phyloP scores from a whole-genome alignment of 352 stramenopile genomes.

The Aphanomyces invadans region DNA sequence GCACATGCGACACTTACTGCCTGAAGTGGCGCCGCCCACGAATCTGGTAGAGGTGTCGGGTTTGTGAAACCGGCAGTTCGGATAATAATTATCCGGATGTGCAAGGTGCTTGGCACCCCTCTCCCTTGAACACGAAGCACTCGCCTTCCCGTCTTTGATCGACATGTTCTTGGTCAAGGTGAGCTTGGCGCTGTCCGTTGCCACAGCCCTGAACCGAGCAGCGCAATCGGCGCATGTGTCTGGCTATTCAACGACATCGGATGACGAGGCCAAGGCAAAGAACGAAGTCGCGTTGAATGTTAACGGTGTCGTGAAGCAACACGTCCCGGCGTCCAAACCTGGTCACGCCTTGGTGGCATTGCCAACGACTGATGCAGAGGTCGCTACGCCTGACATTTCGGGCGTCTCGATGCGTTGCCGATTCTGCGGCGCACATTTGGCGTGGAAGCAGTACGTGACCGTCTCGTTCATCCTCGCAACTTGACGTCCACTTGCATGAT shows the following conservation, averaged over 20 bases:
- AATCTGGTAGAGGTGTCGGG: too few relatives aligned
- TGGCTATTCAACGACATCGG: neutral
- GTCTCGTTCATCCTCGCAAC: neutral
- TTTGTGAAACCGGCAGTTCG: neutral
- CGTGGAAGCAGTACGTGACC: conserved; percentile 47
- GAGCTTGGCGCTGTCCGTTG: neutral
- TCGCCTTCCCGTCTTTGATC: neutral
- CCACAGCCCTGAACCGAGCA: neutral
- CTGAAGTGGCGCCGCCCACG: too few relatives aligned
- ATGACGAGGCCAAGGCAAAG: neutral
- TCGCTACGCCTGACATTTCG: conserved; percentile 3
- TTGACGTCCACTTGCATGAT: conserved; percentile 7
- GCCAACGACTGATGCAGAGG: conserved; percentile 15
- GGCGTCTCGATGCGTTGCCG: conserved; percentile 59
- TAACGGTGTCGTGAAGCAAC: neutral
- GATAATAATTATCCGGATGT: conserved; percentile 4
- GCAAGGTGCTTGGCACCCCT: neutral
- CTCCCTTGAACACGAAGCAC: conserved; percentile 6
- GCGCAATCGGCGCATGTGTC: neutral
- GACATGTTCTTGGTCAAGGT: conserved; percentile 7
- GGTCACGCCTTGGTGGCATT: neutral
- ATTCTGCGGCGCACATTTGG: conserved; percentile 61
- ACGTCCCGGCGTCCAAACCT: neutral
- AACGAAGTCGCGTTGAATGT: neutral
- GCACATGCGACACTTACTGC: too few relatives aligned